Percentiles rank a stretch among this genome's conserved stretches.
These are phyloP conservation scores for Coix lacrymajobi DNA, from an alignment of 176 grass and related monocot genomes.

Conservation along the genomic window DNA sequence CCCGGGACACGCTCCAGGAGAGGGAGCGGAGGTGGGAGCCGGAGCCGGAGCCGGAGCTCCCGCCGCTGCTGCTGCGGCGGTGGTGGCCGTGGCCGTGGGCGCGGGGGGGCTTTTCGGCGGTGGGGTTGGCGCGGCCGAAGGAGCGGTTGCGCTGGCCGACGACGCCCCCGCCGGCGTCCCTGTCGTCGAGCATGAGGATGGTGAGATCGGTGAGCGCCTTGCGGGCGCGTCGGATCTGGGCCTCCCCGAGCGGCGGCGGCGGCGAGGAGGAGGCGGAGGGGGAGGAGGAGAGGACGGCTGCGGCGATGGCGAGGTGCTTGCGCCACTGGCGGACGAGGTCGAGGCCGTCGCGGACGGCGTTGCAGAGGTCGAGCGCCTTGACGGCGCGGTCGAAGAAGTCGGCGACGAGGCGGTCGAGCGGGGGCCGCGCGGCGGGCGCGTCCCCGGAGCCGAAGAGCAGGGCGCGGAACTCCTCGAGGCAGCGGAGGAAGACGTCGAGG, in stretches of 20 bases:
- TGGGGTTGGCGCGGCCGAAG: slow-evolving; percentile 38
- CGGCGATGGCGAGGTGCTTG: slow-evolving; percentile 70
- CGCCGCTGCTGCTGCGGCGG: slow-evolving; percentile 62
- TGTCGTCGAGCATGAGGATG: slow-evolving; percentile 94
- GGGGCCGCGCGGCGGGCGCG: slow-evolving; percentile 6
- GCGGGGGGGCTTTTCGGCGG: neutral
- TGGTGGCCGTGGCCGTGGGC: slow-evolving; percentile 38
- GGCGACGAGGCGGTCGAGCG: slow-evolving; percentile 61
- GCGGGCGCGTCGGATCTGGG: slow-evolving; percentile 72
- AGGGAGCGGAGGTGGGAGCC: slow-evolving; percentile 58
- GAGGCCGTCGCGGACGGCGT: slow-evolving; percentile 74
- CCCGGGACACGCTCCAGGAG: slow-evolving; percentile 90
- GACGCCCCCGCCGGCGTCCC: slow-evolving; percentile 40
- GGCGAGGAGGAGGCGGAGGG: neutral
- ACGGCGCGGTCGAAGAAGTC: slow-evolving; percentile 94
- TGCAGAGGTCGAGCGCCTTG: slow-evolving; percentile 97
- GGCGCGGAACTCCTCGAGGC: slow-evolving; percentile 78
- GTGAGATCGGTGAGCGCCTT: slow-evolving; percentile 91
- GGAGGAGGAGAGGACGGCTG: slow-evolving; percentile 27
- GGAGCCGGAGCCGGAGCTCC: slow-evolving; percentile 39
- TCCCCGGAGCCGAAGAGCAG: slow-evolving; percentile 34
- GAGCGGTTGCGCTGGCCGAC: slow-evolving; percentile 70
- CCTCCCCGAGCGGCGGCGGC: slow-evolving; percentile 48
- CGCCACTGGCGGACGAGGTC: slow-evolving; percentile 74
- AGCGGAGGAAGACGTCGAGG: slow-evolving; percentile 68